Conservation (phyloP, 495 filamentous ascomycete species). For the Hypoxylon subgilvum region DNA sequence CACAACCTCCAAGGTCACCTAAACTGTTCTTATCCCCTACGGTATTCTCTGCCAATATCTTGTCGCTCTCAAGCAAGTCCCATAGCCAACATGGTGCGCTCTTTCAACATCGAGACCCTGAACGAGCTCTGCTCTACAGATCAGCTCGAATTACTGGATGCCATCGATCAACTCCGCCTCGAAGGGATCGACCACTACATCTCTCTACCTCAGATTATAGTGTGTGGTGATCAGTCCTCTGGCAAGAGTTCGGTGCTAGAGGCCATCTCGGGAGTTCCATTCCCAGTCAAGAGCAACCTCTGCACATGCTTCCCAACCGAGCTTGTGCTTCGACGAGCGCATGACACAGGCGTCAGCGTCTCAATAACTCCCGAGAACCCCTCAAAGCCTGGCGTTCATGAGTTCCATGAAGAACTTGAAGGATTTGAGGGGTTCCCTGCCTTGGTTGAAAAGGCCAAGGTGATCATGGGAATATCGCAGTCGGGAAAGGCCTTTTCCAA, state of each 20-base stretch:
- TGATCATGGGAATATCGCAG: constrained; percentile 53
- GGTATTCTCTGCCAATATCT: not conserved
- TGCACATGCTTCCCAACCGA: constrained; percentile 64
- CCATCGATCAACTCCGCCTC: constrained; percentile 57
- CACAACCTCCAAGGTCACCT: no score
- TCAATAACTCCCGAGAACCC: constrained; percentile 31
- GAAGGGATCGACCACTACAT: constrained; percentile 59
- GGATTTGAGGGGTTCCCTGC: constrained; percentile 28
- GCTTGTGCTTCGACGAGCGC: constrained; percentile 54
- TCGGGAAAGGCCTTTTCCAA: constrained; percentile 56
- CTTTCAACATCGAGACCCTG: constrained; percentile 20
- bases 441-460: constrained; percentile 56
- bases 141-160: constrained; percentile 53
- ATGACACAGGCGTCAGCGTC: constrained; percentile 31
- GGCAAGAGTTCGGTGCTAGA: constrained; percentile 70
- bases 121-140: constrained; percentile 31
- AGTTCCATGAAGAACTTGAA: constrained; percentile 34
- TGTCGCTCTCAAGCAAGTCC: not conserved
- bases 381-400: constrained; percentile 43
- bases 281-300: constrained; percentile 56
- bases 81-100: constrained; percentile 9
- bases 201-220: constrained; percentile 63
- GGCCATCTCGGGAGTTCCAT: constrained; percentile 64
- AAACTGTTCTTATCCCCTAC: not conserved
- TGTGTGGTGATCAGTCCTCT: constrained; percentile 64